Conservation (phyloP, 2,329 filamentous ascomycete genomes). For the Aspergillus sojae region DNA sequence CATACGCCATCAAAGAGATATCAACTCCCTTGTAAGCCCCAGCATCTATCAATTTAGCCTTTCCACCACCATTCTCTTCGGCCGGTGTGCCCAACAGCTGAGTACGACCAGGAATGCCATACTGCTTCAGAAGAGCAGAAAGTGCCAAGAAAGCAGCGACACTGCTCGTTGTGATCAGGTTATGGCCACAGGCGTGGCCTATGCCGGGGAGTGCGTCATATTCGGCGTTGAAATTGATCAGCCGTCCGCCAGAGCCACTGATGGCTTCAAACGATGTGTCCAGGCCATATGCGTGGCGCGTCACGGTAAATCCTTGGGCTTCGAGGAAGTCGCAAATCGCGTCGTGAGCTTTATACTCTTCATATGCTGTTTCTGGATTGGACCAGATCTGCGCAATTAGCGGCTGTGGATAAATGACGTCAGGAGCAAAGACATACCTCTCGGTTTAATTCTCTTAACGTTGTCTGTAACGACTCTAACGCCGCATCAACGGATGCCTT, state of each 20-base stretch:
- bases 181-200: constrained; percentile 47
- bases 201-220: constrained; percentile 48
- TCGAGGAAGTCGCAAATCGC: constrained; percentile 51
- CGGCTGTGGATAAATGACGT: neutral
- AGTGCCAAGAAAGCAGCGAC: constrained; percentile 49
- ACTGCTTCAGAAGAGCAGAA: constrained; percentile 46
- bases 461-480: constrained; percentile 20
- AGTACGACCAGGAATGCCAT: constrained; percentile 41
- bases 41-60: constrained; percentile 45
- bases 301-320: constrained; percentile 50
- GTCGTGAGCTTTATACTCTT: constrained; percentile 57
- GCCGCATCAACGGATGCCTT: constrained; percentile 25
- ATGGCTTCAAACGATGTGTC: constrained; percentile 56
- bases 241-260: constrained; percentile 42
- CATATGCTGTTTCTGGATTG: constrained; percentile 56
- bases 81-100: constrained; percentile 44
- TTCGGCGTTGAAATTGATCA: constrained; percentile 45
- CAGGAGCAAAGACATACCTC: constrained; percentile 19
- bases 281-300: constrained; percentile 54
- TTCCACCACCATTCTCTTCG: constrained; percentile 44
- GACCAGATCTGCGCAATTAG: constrained; percentile 40
- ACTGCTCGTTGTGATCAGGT: constrained; percentile 40
- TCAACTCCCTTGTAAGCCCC: constrained; percentile 47
- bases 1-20: constrained; percentile 49
- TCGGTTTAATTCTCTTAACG: constrained; percentile 30